Evolutionary conservation across 768 basidiomycete genomes (phyloP).

Genomic region (Amanita pseudoporphyria): DNA sequence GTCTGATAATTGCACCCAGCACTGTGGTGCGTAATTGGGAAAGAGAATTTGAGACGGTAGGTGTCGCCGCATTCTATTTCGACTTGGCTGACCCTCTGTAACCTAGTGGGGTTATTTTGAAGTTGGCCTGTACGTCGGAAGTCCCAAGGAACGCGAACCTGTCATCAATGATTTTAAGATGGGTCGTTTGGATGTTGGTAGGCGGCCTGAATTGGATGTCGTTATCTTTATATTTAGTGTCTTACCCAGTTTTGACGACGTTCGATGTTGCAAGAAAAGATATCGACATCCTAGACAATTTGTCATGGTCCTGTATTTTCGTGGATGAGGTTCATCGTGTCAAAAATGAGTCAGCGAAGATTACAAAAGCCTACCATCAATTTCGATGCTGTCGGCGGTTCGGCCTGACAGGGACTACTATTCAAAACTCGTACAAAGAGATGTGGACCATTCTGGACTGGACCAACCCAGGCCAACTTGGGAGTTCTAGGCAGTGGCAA

Average conservation of each 20-base stretch:
- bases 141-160: conserved; percentile 37
- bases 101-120: conserved; percentile 92
- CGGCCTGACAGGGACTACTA: conserved; percentile 75
- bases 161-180: conserved; percentile 65
- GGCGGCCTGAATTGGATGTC: conserved; percentile 18
- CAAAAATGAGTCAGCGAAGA: conserved; percentile 67
- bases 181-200: conserved; percentile 80
- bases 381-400: conserved; percentile 65
- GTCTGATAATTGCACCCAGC: conserved; percentile 79
- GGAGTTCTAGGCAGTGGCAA: conserved; percentile 69
- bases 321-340: conserved; percentile 89
- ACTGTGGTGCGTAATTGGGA: conserved; percentile 86
- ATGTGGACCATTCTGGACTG: conserved; percentile 90
- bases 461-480: conserved; percentile 77
- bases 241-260: conserved; percentile 72
- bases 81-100: neutral
- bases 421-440: conserved; percentile 85
- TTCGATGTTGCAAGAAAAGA: conserved; percentile 68
- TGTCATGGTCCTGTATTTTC: conserved; percentile 64
- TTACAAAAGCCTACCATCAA: conserved; percentile 58
- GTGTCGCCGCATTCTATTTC: conserved; percentile 6
- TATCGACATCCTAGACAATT: conserved; percentile 56
- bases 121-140: conserved; percentile 60
- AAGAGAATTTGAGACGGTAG: conserved; percentile 75
- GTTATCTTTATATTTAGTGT: neutral